These are phyloP conservation scores for Glarea lozoyensis DNA, from an alignment of 495 filamentous ascomycete species.

Conservation along the genomic window DNA sequence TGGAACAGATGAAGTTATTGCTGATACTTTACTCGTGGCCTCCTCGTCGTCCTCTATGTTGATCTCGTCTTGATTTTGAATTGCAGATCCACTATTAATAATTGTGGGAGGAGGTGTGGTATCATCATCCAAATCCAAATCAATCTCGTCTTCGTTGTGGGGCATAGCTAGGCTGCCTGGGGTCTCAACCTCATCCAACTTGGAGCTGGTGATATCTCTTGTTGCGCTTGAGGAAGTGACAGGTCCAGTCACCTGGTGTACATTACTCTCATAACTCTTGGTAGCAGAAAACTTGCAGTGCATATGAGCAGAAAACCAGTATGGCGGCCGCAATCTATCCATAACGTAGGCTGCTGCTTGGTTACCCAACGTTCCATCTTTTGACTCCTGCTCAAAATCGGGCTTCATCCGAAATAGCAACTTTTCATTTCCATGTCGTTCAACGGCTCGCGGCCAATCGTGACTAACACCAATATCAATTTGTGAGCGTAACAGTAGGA, in stretches of 20 bases:
- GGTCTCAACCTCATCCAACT: background rate
- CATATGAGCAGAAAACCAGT: conserved; percentile 93
- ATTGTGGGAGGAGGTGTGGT: background rate
- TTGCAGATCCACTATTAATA: background rate
- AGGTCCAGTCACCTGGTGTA: background rate
- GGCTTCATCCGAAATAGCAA: conserved; percentile 61
- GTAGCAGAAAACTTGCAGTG: conserved; percentile 77
- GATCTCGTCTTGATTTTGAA: conserved; percentile 42
- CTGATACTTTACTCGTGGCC: conserved; percentile 1
- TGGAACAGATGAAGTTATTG: conserved; percentile 28
- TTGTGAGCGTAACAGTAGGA: conserved; percentile 73
- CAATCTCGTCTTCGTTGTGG: conserved; percentile 45
- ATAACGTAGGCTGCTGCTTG: conserved; percentile 68
- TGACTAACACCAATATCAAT: conserved; percentile 88
- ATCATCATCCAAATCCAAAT: conserved; percentile 42
- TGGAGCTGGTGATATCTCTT: background rate
- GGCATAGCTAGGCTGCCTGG: conserved; percentile 3
- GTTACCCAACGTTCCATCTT: conserved; percentile 64
- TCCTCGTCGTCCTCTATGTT: conserved; percentile 42
- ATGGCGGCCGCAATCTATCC: conserved; percentile 66
- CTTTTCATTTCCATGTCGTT: conserved; percentile 57
- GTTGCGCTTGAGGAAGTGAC: conserved; percentile 2
- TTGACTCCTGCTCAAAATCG: conserved; percentile 64
- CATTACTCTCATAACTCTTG: conserved; percentile 46
- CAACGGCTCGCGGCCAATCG: conserved; percentile 84